A percentile compares a stretch with the other conserved stretches of the same genome.
phyloP scores from a whole-genome alignment of 192 early-diverging fungal species.

The Radiomyces spectabilis region DNA sequence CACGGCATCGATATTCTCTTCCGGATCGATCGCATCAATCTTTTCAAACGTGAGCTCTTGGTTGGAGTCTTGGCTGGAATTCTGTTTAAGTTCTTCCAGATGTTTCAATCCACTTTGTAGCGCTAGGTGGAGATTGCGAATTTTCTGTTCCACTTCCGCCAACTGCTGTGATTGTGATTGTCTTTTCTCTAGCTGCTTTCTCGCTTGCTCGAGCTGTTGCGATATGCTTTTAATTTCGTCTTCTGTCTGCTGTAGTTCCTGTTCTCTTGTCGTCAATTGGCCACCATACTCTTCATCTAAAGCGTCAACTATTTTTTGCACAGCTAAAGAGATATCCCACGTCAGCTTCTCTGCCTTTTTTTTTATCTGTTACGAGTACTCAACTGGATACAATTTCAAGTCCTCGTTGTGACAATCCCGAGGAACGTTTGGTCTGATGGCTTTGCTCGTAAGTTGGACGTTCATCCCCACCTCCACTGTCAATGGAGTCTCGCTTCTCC shows the following conservation, averaged over 20 bases:
- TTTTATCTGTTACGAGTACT: too few relatives aligned
- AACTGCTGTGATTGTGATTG: slow-evolving; percentile 37
- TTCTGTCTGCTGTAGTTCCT: slow-evolving; percentile 46
- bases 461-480: slow-evolving; percentile 29
- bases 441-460: slow-evolving; percentile 1
- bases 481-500: too few relatives aligned
- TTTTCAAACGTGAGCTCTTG: background rate
- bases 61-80: background rate
- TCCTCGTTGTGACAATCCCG: too few relatives aligned
- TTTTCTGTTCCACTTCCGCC: slow-evolving; percentile 49
- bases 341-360: background rate
- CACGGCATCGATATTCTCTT: background rate
- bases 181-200: slow-evolving; percentile 41
- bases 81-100: background rate
- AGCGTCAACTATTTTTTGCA: slow-evolving; percentile 62
- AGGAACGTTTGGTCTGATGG: too few relatives aligned
- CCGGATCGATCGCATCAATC: background rate
- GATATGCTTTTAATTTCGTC: slow-evolving; percentile 44
- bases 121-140: slow-evolving; percentile 52
- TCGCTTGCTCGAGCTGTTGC: slow-evolving; percentile 45
- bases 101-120: slow-evolving; percentile 30
- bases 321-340: slow-evolving; percentile 20
- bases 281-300: slow-evolving; percentile 62
- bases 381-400: slow-evolving; percentile 8
- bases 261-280: slow-evolving; percentile 49